Percentiles rank a stretch among this genome's conserved stretches.
These are phyloP conservation scores for Beauveria rudraprayagi DNA, from an alignment of 2,329 filamentous ascomycete species.

Conservation along the genomic window DNA sequence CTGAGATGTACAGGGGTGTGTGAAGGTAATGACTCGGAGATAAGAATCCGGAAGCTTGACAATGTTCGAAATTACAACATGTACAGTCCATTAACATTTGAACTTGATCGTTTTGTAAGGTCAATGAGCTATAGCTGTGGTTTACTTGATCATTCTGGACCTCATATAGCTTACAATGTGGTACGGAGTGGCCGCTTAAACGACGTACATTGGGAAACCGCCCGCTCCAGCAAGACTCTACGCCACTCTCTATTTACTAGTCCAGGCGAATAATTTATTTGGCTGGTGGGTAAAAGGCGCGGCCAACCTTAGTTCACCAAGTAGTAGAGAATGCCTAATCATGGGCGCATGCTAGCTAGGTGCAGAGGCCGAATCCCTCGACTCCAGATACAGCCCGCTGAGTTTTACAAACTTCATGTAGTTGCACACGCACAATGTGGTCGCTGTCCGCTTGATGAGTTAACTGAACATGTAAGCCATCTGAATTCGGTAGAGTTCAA, in stretches of 20 bases:
- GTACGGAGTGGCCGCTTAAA: too few relatives aligned
- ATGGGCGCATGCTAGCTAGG: not conserved
- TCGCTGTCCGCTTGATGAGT: not conserved
- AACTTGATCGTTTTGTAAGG: not conserved
- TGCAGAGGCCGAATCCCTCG: not conserved
- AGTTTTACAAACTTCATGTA: not conserved
- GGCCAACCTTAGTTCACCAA: not conserved
- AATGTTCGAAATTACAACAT: not conserved
- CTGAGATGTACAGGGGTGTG: not conserved
- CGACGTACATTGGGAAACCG: not conserved
- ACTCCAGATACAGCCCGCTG: not conserved
- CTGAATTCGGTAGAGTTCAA: not conserved
- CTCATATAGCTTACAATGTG: not conserved
- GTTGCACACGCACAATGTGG: not conserved
- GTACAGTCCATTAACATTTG: not conserved
- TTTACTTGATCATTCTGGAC: not conserved
- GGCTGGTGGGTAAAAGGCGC: not conserved
- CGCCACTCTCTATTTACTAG: not conserved
- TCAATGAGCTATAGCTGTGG: not conserved
- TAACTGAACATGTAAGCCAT: not conserved
- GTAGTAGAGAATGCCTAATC: not conserved
- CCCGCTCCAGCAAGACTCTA: not conserved
- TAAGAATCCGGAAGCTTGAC: not conserved
- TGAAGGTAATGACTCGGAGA: not conserved
- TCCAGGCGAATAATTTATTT: not conserved